A percentile compares a stretch with the other conserved stretches of the same genome.
Conservation (phyloP, 345 rosid species). For the Brassica carinata region DNA sequence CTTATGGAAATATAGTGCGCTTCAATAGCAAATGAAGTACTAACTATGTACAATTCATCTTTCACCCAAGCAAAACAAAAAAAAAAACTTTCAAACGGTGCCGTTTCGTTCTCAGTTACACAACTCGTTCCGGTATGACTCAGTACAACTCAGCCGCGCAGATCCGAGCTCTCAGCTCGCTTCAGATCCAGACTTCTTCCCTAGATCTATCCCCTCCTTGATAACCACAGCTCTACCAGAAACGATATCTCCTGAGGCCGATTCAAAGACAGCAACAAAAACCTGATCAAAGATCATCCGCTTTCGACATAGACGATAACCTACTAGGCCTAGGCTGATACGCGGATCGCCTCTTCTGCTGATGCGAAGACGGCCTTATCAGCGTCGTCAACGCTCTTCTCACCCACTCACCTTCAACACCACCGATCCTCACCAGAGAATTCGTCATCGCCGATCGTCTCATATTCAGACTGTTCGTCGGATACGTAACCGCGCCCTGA, state of each 20-base stretch:
- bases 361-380: conserved; percentile 89
- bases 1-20: conserved; percentile 36
- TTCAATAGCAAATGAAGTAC: conserved; percentile 44
- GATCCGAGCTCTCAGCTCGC: neutral
- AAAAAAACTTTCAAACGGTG: conserved; percentile 20
- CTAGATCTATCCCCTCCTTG: neutral
- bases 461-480: conserved; percentile 68
- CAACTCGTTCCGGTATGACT: conserved; percentile 27
- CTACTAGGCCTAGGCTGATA: conserved; percentile 75
- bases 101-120: conserved; percentile 29
- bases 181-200: conserved; percentile 6
- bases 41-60: conserved; percentile 53
- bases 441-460: conserved; percentile 88
- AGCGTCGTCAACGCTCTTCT: conserved; percentile 77
- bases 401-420: conserved; percentile 92
- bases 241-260: conserved; percentile 14
- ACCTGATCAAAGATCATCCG: no score
- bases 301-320: conserved; percentile 66
- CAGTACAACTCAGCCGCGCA: no score
- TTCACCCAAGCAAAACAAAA: conserved; percentile 40
- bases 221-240: conserved; percentile 37
- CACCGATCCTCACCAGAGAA: conserved; percentile 86
- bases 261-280: no score
- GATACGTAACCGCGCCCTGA: conserved; percentile 41
- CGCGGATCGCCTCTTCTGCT: conserved; percentile 57